Evolutionary conservation across 768 basidiomycete genomes (phyloP).

Genomic region (Amanita phalloides): DNA sequence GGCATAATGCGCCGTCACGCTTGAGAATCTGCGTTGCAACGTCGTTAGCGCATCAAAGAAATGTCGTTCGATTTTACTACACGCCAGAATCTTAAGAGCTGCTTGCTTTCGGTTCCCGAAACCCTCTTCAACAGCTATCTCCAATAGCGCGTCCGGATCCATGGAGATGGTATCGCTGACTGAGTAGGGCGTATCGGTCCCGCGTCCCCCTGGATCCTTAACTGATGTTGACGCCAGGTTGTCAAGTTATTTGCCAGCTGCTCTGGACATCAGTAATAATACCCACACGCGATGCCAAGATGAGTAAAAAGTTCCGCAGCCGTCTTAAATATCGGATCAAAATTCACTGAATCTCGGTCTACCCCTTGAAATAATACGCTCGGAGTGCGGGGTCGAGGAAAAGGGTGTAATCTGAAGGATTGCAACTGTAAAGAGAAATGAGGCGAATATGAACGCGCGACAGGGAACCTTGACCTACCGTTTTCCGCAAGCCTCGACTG

Average conservation of each 20-base stretch:
- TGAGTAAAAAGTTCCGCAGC: neutral
- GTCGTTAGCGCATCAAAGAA: too few species aligned
- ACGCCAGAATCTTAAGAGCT: neutral
- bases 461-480: constrained; percentile 6
- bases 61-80: neutral
- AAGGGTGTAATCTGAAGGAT: constrained; percentile 7
- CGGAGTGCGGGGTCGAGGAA: constrained; percentile 8
- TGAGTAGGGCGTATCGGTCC: neutral
- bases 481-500: constrained; percentile 9
- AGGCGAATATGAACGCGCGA: neutral
- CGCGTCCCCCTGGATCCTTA: neutral
- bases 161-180: too few species aligned
- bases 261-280: neutral
- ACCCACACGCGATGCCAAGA: constrained; percentile 7
- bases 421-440: constrained; percentile 6
- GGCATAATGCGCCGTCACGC: neutral
- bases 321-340: constrained; percentile 4
- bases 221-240: neutral
- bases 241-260: neutral
- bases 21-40: neutral
- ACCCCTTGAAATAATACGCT: constrained; percentile 8
- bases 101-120: neutral
- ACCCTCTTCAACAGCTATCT: neutral
- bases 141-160: neutral
- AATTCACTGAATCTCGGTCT: constrained; percentile 3